phyloP scores from a whole-genome alignment of 129 eudicot genomes.

The Pseudognaphalium luteoalbum region DNA sequence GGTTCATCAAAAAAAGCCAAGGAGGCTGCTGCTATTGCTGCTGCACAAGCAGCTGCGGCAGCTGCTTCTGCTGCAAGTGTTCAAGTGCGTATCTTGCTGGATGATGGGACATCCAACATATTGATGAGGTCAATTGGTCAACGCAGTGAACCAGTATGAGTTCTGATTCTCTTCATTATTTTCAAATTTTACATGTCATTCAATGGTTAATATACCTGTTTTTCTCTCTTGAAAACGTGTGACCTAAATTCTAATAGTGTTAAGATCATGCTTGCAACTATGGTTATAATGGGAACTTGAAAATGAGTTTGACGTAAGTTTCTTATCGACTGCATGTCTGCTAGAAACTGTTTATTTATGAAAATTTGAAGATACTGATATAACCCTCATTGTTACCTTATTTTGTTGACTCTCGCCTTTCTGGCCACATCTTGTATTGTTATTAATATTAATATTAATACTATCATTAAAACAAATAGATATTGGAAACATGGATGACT shows the following conservation, averaged over 20 bases:
- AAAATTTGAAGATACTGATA: background rate
- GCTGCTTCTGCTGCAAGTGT: conserved; percentile 92
- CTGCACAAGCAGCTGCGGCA: conserved; percentile 92
- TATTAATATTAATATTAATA: too few relatives aligned
- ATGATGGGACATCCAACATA: conserved; percentile 96
- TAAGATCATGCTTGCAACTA: background rate
- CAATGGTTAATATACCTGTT: background rate
- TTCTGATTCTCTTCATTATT: background rate
- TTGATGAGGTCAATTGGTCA: conserved; percentile 91
- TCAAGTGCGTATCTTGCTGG: conserved; percentile 95
- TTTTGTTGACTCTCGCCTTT: background rate
- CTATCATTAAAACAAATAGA: background rate
- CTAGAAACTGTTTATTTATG: background rate
- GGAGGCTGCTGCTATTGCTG: conserved; percentile 98
- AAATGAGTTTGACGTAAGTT: background rate
- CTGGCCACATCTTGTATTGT: background rate
- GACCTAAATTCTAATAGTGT: background rate
- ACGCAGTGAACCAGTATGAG: conserved; percentile 76
- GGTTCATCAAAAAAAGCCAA: conserved; percentile 89
- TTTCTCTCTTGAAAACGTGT: background rate
- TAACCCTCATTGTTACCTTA: background rate
- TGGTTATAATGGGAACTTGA: background rate
- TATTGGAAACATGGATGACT: background rate
- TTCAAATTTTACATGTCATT: background rate
- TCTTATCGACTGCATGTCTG: too few relatives aligned